Evolutionary conservation across 164 flowering plant genomes (phyloP).

Genomic region (Vitis rotundifolia): DNA sequence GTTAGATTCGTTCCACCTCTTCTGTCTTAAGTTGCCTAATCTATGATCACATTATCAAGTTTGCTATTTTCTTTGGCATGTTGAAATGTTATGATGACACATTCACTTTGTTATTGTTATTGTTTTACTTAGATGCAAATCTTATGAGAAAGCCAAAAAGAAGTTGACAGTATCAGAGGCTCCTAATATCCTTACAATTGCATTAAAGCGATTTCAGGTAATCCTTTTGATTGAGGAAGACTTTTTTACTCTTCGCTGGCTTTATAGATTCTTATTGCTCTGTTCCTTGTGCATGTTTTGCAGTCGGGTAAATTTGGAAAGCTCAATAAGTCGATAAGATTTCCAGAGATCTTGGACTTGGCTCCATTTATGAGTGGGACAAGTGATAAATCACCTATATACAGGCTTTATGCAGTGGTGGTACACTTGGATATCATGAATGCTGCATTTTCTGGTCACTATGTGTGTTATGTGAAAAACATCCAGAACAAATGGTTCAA

Average conservation of each 20-base stretch:
- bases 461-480: constrained; percentile 80
- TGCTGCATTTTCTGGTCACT: constrained; percentile 96
- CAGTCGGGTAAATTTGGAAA: constrained; percentile 97
- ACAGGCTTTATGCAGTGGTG: constrained; percentile 87
- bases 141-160: constrained; percentile 93
- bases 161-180: constrained; percentile 83
- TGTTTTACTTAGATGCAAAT: constrained; percentile 68
- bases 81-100: no score
- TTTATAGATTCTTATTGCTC: constrained; percentile 6
- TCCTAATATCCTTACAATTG: constrained; percentile 93
- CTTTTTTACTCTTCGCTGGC: neutral
- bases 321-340: constrained; percentile 75
- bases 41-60: no score
- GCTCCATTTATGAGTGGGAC: constrained; percentile 79
- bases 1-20: no score
- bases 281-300: constrained; percentile 13
- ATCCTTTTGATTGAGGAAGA: neutral
- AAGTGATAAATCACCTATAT: constrained; percentile 69
- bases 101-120: neutral
- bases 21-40: no score
- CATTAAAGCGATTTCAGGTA: constrained; percentile 92
- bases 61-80: no score
- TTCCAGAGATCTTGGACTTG: constrained; percentile 75
- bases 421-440: constrained; percentile 92
- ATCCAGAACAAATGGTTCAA: constrained; percentile 81